Evolutionary conservation across 768 basidiomycete genomes (phyloP).

Genomic region (Leccinum subgranulosum): DNA sequence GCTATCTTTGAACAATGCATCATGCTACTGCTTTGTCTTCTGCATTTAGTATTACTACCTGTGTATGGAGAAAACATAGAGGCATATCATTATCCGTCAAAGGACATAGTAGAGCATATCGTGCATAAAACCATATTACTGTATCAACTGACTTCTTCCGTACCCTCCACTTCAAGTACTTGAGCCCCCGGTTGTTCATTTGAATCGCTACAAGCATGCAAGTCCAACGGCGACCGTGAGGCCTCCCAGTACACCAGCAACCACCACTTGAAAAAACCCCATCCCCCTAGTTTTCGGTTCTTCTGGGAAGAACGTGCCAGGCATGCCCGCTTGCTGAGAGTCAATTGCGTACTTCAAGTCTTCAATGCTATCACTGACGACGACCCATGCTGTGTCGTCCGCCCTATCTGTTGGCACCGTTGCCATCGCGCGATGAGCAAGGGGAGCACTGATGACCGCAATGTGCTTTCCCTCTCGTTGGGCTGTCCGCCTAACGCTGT

Average conservation of each 20-base stretch:
- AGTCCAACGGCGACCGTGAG: constrained; percentile 30
- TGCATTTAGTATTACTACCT: not conserved
- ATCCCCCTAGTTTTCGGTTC: constrained; percentile 14
- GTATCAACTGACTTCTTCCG: not conserved
- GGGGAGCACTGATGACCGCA: constrained; percentile 26
- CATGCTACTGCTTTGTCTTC: not conserved
- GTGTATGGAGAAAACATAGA: not conserved
- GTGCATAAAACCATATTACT: constrained; percentile 12
- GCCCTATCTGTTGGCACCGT: constrained; percentile 17
- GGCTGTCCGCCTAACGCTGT: constrained; percentile 24
- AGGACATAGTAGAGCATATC: constrained; percentile 9
- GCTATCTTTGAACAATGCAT: constrained; percentile 1
- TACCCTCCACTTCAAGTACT: not conserved
- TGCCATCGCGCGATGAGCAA: constrained; percentile 21
- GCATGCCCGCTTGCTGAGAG: constrained; percentile 31
- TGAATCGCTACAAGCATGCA: constrained; percentile 32
- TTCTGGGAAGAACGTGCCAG: constrained; percentile 27
- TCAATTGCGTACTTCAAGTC: constrained; percentile 32
- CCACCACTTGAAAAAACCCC: constrained; percentile 30
- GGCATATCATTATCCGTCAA: constrained; percentile 15
- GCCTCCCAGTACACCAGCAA: constrained; percentile 33
- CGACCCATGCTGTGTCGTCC: constrained; percentile 28
- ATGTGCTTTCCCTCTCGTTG: constrained; percentile 31
- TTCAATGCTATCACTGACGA: constrained; percentile 32
- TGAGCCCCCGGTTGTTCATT: not conserved